These are phyloP conservation scores for Paragyromitra xinjiangensis DNA, from an alignment of 495 filamentous ascomycete genomes.

Conservation along the genomic window DNA sequence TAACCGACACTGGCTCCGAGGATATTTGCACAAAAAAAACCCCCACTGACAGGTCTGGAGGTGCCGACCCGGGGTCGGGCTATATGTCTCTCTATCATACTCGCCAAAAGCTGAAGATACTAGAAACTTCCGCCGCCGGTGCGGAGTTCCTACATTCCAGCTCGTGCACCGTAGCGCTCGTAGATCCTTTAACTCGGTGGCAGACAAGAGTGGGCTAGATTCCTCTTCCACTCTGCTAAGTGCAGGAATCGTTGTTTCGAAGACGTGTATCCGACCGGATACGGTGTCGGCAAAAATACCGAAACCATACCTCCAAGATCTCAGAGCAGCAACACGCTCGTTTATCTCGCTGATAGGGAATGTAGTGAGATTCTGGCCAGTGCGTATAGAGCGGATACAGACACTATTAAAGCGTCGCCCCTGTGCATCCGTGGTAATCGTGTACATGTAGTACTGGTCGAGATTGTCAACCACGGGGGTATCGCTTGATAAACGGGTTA, in stretches of 20 bases:
- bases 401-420: background rate
- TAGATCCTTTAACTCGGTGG: background rate
- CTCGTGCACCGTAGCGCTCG: background rate
- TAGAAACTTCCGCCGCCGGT: slow-evolving; percentile 1
- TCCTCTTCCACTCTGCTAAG: background rate
- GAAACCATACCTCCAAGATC: slow-evolving; percentile 1
- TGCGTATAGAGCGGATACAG: slow-evolving; percentile 2
- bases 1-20: slow-evolving; percentile 13
- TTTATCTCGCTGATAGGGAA: slow-evolving; percentile 2
- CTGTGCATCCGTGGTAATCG: background rate
- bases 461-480: slow-evolving; percentile 9
- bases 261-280: slow-evolving; percentile 10
- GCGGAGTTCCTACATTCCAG: background rate
- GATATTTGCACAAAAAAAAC: slow-evolving; percentile 2
- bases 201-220: background rate
- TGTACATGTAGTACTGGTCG: slow-evolving; percentile 11
- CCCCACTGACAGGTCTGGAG: slow-evolving; percentile 3
- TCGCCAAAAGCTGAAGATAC: slow-evolving; percentile 1
- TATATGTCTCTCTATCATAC: too few relatives aligned
- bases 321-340: slow-evolving; percentile 2
- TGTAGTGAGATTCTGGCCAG: background rate
- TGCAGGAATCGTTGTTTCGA: background rate
- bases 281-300: background rate
- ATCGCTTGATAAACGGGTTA: background rate
- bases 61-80: too few relatives aligned